Base-by-base conservation (phyloP, 1,139 yeast genomes). In the Sugiyamaella paludigena region DNA sequence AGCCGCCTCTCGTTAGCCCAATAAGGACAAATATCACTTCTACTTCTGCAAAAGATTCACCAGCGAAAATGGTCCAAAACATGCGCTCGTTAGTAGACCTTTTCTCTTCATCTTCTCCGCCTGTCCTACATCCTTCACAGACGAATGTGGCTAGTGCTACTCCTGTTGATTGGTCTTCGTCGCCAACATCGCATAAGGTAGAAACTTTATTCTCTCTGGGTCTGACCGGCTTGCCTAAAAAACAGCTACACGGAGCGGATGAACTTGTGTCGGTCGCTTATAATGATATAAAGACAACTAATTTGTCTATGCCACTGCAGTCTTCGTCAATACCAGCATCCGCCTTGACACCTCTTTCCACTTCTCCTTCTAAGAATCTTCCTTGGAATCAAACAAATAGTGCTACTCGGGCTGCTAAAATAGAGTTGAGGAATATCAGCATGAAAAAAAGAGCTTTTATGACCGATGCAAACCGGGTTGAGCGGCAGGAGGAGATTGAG, bases 101-200 rank as follows among this genome's bases (percentile, higher is more conserved):
- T 19, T 4, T 19, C 24, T 19, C 24, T 19, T 19, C 24, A 19
- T 19, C 24, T 19, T 19, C 24, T 4, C 24, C 24, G 24, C n/a
- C n/a, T n/a, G 24, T 19, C 24, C 3, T 19, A 5, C 24, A 5
- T 5, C 24, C 24, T 19, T 19, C 24, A 19, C 24, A 19, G 24
- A 19, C 24, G 24, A n/a, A n/a, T n/a, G 24, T 5, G 5, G 5
- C 24, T 10, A 6, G 24, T 26, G 11, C 40, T 30, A 44, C 57
- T 11, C 44, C 55, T n/a, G 29, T 56, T 9, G 43, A 42, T 5
- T 61, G 65, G 65, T 61, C 71, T 0, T 63, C 69, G 1, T 68
- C 72, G 1, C 72, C 72, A 1, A 55, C 59, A 6, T 62, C 58
- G 40, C 71, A 68, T 43, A 52, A 59, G 37, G 58, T 59, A 1